Evolutionary conservation across 257 asterid genomes (phyloP), one percentile per base, ranked within the genome.

Genomic region (Capsicum pubescens): DNA sequence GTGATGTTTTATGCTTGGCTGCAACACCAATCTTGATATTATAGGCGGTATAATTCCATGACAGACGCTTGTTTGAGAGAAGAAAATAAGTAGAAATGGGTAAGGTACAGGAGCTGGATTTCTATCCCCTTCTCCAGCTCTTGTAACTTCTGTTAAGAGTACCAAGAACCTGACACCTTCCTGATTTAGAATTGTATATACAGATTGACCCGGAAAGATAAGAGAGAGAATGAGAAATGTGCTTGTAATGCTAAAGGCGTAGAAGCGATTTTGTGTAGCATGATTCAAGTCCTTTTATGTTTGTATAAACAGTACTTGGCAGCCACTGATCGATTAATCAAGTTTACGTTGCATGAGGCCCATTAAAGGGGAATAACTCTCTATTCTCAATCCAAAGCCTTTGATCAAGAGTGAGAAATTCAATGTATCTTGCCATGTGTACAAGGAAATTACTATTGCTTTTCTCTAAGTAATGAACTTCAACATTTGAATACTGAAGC

Each of bases 1-100:
- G 82, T 26, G 64, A 54, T 55, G 50, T 32, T 77, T 26, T 77
- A 50, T 76, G 21, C 80, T 74, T 17, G 61, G 81, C 61, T 74
- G 46, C 8, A 74, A 52, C 61, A 6, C 46, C 61, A 21, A 74
- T 13, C n/a, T 50, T 74, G 81, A 74, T 55, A 50, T 21, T 50
- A 17, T 4, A 26, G 61, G 81, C 4, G 5, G 59, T 14, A 50
- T 3, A 46, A 9, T 74, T 72, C 60, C 80, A 74, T 50, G 21
- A 50, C 13, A 50, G 61, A 50, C 52, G 7, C 61, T 50, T 21
- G 46, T 50, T 74, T 21, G 61, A 48, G 81, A 74, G 61, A 14
- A 74, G 81, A 32, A 52, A 74, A 21, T 16, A 74, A 12, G 48
- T 7, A 13, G 46, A 21, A 74, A 74, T 39, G 10, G 78, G 2